These are phyloP conservation scores for Artemisia tridentata DNA, from an alignment of 129 eudicot genomes.

Conservation along the genomic window DNA sequence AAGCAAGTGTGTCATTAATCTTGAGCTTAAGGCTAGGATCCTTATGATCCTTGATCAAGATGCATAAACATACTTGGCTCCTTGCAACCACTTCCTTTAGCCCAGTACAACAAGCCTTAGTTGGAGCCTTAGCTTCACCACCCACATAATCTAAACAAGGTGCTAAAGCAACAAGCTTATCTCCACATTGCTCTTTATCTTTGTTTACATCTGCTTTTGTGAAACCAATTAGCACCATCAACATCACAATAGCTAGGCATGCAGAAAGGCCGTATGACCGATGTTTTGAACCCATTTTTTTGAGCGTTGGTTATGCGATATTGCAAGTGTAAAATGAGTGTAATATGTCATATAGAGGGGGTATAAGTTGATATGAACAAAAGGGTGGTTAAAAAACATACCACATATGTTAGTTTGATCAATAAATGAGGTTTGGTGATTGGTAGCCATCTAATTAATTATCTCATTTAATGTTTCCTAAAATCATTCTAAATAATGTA, in stretches of 20 bases:
- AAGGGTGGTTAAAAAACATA: conserved; percentile 3
- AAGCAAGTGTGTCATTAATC: conserved; percentile 60
- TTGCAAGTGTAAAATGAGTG: not conserved
- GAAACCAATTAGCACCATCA: conserved; percentile 14
- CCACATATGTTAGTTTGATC: conserved; percentile 11
- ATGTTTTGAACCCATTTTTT: conserved; percentile 12
- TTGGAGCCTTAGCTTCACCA: conserved; percentile 56
- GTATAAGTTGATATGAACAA: conserved; percentile 6
- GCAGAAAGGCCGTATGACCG: not conserved
- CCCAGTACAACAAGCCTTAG: conserved; percentile 57
- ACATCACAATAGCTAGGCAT: conserved; percentile 17
- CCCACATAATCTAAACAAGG: conserved; percentile 66
- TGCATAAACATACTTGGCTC: conserved; percentile 53
- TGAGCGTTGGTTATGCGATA: not conserved
- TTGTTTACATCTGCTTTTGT: conserved; percentile 35
- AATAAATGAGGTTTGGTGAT: conserved; percentile 23
- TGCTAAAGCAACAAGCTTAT: conserved; percentile 38
- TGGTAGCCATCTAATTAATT: not conserved
- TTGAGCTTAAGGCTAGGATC: conserved; percentile 60
- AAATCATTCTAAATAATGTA: not conserved
- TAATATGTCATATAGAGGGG: not conserved
- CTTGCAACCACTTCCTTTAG: conserved; percentile 46
- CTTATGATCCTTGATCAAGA: conserved; percentile 60
- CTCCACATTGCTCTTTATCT: conserved; percentile 49
- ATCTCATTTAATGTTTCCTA: conserved; percentile 6